Conservation (phyloP, 331 rosid genomes). For the Spiraea crenata region DNA sequence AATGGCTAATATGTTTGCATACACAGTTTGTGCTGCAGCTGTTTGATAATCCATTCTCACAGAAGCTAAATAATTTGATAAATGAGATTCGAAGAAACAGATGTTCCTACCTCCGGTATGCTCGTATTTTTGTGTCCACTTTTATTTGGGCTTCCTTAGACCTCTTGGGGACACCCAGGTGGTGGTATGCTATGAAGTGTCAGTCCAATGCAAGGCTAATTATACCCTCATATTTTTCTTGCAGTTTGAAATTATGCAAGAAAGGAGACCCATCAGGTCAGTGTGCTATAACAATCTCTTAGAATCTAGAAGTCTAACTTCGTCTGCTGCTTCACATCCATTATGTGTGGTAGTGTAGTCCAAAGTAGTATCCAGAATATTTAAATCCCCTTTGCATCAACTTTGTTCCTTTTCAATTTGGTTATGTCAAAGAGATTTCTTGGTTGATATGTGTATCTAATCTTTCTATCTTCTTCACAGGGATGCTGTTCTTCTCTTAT, state of each 20-base stretch:
- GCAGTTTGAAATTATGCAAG: slow-evolving; percentile 77
- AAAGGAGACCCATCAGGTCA: slow-evolving; percentile 89
- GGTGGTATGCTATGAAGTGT: neutral
- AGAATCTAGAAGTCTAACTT: neutral
- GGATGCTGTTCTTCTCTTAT: slow-evolving; percentile 68
- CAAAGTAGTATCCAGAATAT: neutral
- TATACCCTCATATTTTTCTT: slow-evolving; percentile 15
- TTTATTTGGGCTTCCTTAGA: neutral
- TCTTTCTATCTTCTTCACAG: slow-evolving; percentile 33
- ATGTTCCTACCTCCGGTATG: slow-evolving; percentile 80
- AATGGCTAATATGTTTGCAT: slow-evolving; percentile 18
- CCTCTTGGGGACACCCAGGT: neutral
- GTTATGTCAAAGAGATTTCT: neutral
- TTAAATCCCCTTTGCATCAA: neutral
- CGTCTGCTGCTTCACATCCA: neutral
- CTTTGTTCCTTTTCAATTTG: neutral
- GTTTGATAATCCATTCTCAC: slow-evolving; percentile 56
- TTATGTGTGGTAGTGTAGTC: neutral
- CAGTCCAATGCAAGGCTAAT: neutral
- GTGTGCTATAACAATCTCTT: slow-evolving; percentile 28
- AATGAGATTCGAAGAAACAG: slow-evolving; percentile 88
- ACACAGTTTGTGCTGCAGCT: slow-evolving; percentile 79
- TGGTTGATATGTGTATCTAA: neutral
- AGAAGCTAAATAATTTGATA: slow-evolving; percentile 64
- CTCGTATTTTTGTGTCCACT: neutral